Conservation (phyloP, 2,329 filamentous ascomycete genomes). For the Pseudogymnoascus sp. region DNA sequence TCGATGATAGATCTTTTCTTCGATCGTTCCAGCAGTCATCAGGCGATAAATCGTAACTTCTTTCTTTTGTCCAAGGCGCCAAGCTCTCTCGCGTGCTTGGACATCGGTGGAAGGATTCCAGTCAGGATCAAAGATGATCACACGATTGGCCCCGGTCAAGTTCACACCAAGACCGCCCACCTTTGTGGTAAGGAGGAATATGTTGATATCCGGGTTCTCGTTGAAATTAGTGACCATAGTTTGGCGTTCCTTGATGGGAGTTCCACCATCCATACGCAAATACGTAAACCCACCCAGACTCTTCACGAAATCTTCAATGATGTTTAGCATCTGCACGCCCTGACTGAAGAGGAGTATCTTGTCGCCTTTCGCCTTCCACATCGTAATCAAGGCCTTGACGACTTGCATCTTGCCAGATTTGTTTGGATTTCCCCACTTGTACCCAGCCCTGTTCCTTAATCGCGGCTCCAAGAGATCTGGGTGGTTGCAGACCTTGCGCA, state of each 20-base stretch:
- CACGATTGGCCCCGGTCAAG: conserved; percentile 84
- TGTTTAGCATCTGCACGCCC: conserved; percentile 89
- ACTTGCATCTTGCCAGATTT: conserved; percentile 96
- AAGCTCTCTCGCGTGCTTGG: conserved; percentile 89
- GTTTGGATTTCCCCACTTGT: conserved; percentile 66
- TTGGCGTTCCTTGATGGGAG: conserved; percentile 81
- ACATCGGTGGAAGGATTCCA: conserved; percentile 98
- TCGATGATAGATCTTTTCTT: conserved; percentile 98
- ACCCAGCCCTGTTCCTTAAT: conserved; percentile 48
- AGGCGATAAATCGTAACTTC: conserved; percentile 93
- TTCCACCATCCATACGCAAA: conserved; percentile 87
- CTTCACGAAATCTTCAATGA: conserved; percentile 73
- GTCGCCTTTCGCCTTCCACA: conserved; percentile 79
- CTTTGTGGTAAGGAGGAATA: conserved; percentile 91
- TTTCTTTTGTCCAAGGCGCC: conserved; percentile 88
- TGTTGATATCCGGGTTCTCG: conserved; percentile 63
- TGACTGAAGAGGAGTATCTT: conserved; percentile 92
- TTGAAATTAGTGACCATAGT: conserved; percentile 90
- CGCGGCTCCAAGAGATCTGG: conserved; percentile 71
- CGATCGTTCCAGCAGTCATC: conserved; percentile 97
- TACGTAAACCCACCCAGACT: conserved; percentile 63
- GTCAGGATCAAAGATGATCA: conserved; percentile 97
- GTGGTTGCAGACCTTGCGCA: conserved; percentile 96
- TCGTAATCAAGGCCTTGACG: conserved; percentile 72
- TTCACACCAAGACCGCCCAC: conserved; percentile 93